Conservation (phyloP, 2,329 filamentous ascomycete species). For the Drechslerella dactyloides region DNA sequence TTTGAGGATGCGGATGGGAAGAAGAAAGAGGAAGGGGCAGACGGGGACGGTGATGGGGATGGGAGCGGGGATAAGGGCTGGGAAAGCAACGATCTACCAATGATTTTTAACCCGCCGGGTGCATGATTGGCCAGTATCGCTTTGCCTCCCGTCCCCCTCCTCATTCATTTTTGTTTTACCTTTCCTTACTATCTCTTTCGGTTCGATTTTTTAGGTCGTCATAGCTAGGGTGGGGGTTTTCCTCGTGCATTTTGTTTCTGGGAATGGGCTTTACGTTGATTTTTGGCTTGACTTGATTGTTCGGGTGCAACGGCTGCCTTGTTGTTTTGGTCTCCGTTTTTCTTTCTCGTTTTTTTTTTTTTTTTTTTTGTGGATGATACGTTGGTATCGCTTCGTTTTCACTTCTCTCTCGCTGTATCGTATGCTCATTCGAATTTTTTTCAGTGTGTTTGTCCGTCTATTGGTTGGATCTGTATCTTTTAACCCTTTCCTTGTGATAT, state of each 20-base stretch:
- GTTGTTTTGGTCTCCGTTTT: neutral
- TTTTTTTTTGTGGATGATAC: constrained; percentile 18
- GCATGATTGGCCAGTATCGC: constrained; percentile 19
- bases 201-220: neutral
- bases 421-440: constrained; percentile 9
- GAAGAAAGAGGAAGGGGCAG: constrained; percentile 27
- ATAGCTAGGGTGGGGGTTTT: constrained; percentile 2
- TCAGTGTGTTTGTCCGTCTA: constrained; percentile 34
- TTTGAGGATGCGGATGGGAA: constrained; percentile 25
- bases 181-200: neutral
- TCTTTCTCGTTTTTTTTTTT: constrained; percentile 11
- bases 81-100: constrained; percentile 49
- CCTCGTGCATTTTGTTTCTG: constrained; percentile 26
- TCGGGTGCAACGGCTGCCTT: neutral
- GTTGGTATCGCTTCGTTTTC: constrained; percentile 8
- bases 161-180: too few species aligned
- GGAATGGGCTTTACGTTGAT: constrained; percentile 17
- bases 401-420: constrained; percentile 5
- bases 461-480: too few species aligned
- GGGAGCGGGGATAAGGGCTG: constrained; percentile 30
- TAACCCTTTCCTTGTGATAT: constrained; percentile 30
- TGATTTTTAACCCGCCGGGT: constrained; percentile 46
- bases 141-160: too few species aligned
- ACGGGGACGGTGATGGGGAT: constrained; percentile 13
- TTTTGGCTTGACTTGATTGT: constrained; percentile 16